phyloP scores from a whole-genome alignment of 345 rosid species.

The Hibiscus trionum region DNA sequence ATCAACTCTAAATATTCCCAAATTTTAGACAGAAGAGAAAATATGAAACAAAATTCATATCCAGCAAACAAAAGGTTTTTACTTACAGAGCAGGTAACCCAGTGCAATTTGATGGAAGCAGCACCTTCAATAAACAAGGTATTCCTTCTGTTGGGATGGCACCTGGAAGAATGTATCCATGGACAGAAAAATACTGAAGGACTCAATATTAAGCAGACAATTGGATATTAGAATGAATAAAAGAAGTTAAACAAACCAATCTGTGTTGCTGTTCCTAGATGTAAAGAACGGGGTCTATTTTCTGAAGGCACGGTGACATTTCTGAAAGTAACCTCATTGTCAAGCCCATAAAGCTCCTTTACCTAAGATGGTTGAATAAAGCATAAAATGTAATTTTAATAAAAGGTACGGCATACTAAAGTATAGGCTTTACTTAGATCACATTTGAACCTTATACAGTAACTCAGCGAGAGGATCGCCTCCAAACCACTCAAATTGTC shows the following conservation, averaged over 20 bases:
- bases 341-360: constrained; percentile 91
- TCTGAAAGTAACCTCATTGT: constrained; percentile 59
- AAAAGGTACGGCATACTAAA: neutral
- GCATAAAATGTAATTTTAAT: neutral
- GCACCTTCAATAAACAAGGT: constrained; percentile 86
- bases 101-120: constrained; percentile 78
- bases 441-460: constrained; percentile 45
- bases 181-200: constrained; percentile 8
- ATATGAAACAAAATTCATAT: neutral
- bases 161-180: constrained; percentile 36
- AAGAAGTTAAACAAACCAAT: constrained; percentile 50
- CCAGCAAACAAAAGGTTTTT: neutral
- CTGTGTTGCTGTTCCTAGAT: constrained; percentile 93
- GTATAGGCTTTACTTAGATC: neutral
- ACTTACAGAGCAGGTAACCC: constrained; percentile 79
- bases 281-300: constrained; percentile 74
- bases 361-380: constrained; percentile 37
- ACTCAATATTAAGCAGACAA: constrained; percentile 3
- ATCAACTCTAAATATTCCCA: neutral
- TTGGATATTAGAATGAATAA: constrained; percentile 1
- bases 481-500: constrained; percentile 88
- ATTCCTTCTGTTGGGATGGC: constrained; percentile 92
- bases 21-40: neutral
- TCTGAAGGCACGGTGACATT: constrained; percentile 66
- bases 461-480: constrained; percentile 63